Percentiles rank a stretch among this genome's conserved stretches.
These are phyloP conservation scores for Magnusiomyces ingens DNA, from an alignment of 1,139 yeast species.

Conservation along the genomic window DNA sequence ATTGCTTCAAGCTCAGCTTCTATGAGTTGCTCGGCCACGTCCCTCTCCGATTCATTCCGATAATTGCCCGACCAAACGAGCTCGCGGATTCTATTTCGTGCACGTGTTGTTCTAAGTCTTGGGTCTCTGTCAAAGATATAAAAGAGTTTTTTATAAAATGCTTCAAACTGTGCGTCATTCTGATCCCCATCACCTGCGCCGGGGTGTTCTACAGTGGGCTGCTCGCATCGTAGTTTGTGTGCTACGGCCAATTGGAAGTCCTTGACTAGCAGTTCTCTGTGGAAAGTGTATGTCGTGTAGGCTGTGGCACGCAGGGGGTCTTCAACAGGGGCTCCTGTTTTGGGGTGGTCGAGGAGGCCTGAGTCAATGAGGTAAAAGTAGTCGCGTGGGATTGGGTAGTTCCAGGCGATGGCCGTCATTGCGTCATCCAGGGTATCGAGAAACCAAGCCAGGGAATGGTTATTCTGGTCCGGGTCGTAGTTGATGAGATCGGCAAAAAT, in stretches of 20 bases:
- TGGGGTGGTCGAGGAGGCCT: slow-evolving; percentile 2
- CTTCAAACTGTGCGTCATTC: background rate
- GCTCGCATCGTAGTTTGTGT: too few species aligned
- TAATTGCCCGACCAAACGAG: background rate
- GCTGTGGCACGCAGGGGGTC: background rate
- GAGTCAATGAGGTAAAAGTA: slow-evolving; percentile 1
- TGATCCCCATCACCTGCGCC: background rate
- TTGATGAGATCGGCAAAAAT: background rate
- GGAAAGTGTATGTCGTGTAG: background rate
- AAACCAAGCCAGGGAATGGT: background rate
- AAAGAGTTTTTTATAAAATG: background rate
- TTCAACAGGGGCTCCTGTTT: background rate
- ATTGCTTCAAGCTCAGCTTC: background rate
- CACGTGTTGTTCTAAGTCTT: background rate
- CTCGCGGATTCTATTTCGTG: background rate
- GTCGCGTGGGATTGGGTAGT: background rate
- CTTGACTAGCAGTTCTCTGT: background rate
- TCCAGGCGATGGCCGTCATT: background rate
- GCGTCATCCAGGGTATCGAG: background rate
- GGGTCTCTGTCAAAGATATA: background rate
- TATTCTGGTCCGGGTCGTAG: background rate
- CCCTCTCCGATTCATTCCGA: background rate
- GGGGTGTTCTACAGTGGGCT: too few species aligned
- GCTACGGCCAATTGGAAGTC: background rate
- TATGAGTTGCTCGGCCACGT: background rate